Evolutionary conservation across 164 flowering plant genomes (phyloP).

Genomic region (Tetracentron sinense): DNA sequence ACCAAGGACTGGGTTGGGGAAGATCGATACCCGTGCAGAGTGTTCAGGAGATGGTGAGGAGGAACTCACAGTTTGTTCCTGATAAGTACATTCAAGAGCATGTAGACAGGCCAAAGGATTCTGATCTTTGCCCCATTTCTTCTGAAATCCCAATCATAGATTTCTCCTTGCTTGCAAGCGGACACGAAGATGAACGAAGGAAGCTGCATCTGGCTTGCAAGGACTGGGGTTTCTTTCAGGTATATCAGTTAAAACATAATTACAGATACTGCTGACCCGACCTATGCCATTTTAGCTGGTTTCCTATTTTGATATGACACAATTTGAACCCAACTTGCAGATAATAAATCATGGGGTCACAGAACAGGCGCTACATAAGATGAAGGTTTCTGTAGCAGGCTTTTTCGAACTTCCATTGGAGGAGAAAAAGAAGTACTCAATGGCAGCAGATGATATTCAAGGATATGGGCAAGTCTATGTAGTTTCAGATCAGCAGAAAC

Average conservation of each 20-base stretch:
- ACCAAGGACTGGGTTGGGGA: slow-evolving; percentile 12
- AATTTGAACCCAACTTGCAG: slow-evolving; percentile 12
- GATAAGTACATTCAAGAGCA: slow-evolving; percentile 19
- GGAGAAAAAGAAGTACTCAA: slow-evolving; percentile 19
- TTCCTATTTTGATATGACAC: background rate
- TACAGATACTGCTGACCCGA: background rate
- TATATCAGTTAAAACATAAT: slow-evolving; percentile 2
- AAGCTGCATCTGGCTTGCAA: slow-evolving; percentile 24
- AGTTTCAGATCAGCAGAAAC: slow-evolving; percentile 21
- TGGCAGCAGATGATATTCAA: slow-evolving; percentile 23
- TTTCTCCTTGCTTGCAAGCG: slow-evolving; percentile 18
- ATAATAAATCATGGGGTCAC: slow-evolving; percentile 21
- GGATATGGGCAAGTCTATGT: slow-evolving; percentile 28
- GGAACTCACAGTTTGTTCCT: slow-evolving; percentile 14
- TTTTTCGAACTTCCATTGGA: slow-evolving; percentile 23
- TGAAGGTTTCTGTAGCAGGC: slow-evolving; percentile 14
- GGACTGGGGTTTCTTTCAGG: slow-evolving; percentile 32
- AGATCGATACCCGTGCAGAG: slow-evolving; percentile 14
- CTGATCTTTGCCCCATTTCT: background rate
- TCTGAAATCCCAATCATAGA: slow-evolving; percentile 22
- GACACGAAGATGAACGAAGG: slow-evolving; percentile 17
- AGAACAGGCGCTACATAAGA: slow-evolving; percentile 12
- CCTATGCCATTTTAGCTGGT: background rate
- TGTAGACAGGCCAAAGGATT: slow-evolving; percentile 9
- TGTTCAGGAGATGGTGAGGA: slow-evolving; percentile 32